Evolutionary conservation across 2,329 filamentous ascomycete species (phyloP), one percentile per base, ranked within the genome.

Genomic region (Xylariaceae sp.): DNA sequence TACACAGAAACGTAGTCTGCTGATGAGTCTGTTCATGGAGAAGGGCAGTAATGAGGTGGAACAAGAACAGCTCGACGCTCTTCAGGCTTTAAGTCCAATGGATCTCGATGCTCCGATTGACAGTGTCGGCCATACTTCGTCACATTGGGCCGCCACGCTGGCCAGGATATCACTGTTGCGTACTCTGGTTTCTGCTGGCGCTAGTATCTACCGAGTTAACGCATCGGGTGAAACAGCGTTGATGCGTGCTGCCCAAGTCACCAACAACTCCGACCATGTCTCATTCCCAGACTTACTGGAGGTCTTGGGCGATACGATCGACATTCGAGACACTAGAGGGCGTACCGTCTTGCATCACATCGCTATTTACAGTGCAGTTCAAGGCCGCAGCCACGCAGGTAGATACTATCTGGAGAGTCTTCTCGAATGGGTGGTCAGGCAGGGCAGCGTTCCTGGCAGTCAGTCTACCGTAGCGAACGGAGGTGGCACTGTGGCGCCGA

Each of bases 311-410:
- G 82, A 89, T 22, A 92, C 92, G 0, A 95, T 99, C 54, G 91
- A 97, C 58, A 83, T 95, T 39, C 81, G 90, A 18, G 94, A 99
- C 66, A 83, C 88, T 40, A 90, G 90, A 67, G 91, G 91, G 9
- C 81, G 94, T 35, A 97, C 92, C 0, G 90, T 97, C 12, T 75
- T 99, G 19, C 94, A 99, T 64, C 94, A 99, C 64, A 97, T 99
- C 61, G 91, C 94, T 5, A 84, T 97, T 32, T 95, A 94, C 14
- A 96, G 91, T 54, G 94, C 91, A 6, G 94, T 97, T 61, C 96
- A 96, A 66, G 92, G 92, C 6, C 84, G 94, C 43, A 91, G 89
- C 50, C 85, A 89, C 39, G 92, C 94, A 18, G 95, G 90, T 66
- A 89, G 92, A 57, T 96, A 97, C 66, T 99, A 99, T 62, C 81